Conservation (phyloP, 164 flowering plant species). For the Tetrastigma voinierianum region DNA sequence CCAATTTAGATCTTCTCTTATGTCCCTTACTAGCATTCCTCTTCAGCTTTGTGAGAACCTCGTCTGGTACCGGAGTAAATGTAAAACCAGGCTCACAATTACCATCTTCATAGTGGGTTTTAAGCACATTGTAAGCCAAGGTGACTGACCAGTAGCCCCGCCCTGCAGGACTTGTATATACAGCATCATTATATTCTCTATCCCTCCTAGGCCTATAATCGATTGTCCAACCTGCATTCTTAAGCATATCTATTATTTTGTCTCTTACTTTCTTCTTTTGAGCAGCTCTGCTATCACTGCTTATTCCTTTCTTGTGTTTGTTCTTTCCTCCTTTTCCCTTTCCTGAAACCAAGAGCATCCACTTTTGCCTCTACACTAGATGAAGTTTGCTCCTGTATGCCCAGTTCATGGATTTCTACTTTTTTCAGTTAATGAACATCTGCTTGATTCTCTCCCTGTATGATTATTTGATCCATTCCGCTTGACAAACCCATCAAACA, state of each 20-base stretch:
- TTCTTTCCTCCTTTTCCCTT: constrained; percentile 3
- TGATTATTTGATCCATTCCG: not conserved
- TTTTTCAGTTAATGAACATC: not conserved
- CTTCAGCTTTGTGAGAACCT: constrained; percentile 31
- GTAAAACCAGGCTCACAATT: constrained; percentile 15
- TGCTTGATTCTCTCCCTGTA: constrained; percentile 1
- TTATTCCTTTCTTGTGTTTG: not conserved
- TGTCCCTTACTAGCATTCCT: constrained; percentile 25
- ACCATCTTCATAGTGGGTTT: constrained; percentile 35
- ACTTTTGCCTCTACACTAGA: not conserved
- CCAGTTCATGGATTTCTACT: constrained; percentile 1
- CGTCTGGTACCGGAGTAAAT: constrained; percentile 53
- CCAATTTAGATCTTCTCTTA: constrained; percentile 18
- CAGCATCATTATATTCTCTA: constrained; percentile 65
- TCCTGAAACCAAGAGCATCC: not conserved
- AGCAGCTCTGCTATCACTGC: not conserved
- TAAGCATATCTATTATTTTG: constrained; percentile 47
- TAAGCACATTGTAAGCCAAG: constrained; percentile 58
- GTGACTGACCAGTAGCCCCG: constrained; percentile 72
- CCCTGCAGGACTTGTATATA: constrained; percentile 64
- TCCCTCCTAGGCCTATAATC: constrained; percentile 55
- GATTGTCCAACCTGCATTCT: constrained; percentile 71
- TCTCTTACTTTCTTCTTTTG: constrained; percentile 54
- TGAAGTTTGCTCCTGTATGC: not conserved
- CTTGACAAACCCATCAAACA: not conserved